These are phyloP conservation scores for Emericellopsis terricola DNA, from an alignment of 495 filamentous ascomycete species.

Conservation along the genomic window DNA sequence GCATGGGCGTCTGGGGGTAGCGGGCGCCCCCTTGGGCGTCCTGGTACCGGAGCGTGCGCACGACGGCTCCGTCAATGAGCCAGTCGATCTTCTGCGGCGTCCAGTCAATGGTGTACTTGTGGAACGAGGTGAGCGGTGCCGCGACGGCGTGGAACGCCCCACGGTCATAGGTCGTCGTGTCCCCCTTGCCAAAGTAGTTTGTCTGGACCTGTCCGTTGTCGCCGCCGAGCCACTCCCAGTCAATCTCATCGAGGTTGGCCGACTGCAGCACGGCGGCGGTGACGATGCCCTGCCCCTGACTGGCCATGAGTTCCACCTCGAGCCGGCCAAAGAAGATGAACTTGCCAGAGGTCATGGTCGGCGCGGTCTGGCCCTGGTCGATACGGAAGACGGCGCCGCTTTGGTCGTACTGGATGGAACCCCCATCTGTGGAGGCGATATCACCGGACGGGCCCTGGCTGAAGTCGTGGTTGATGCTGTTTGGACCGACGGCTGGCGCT, in stretches of 20 bases:
- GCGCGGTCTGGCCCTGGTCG: conserved; percentile 50
- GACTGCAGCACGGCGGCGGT: conserved; percentile 72
- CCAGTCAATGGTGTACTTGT: conserved; percentile 84
- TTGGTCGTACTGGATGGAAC: conserved; percentile 41
- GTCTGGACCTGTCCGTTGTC: conserved; percentile 50
- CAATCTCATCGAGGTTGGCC: conserved; percentile 81
- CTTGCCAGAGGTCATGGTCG: conserved; percentile 46
- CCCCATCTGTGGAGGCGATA: conserved; percentile 48
- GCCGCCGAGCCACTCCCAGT: conserved; percentile 64
- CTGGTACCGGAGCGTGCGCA: conserved; percentile 49
- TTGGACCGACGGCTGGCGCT: conserved; percentile 48
- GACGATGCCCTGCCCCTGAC: conserved; percentile 49
- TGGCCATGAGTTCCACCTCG: conserved; percentile 43
- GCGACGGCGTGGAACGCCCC: conserved; percentile 40
- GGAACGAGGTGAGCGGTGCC: conserved; percentile 41
- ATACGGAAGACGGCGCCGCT: conserved; percentile 59
- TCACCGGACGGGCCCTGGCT: conserved; percentile 41
- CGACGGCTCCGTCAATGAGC: conserved; percentile 55
- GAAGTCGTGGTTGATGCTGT: conserved; percentile 57
- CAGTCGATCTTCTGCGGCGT: conserved; percentile 56
- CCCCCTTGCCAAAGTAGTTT: conserved; percentile 90
- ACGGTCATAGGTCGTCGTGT: conserved; percentile 52
- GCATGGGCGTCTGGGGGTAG: conserved; percentile 86
- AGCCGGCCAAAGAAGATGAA: conserved; percentile 67
- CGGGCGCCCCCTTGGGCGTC: conserved; percentile 38